Percentiles rank a stretch among this genome's conserved stretches.
These are phyloP conservation scores for Monosporascus sp. DNA, from an alignment of 2,329 filamentous ascomycete species.

Conservation along the genomic window DNA sequence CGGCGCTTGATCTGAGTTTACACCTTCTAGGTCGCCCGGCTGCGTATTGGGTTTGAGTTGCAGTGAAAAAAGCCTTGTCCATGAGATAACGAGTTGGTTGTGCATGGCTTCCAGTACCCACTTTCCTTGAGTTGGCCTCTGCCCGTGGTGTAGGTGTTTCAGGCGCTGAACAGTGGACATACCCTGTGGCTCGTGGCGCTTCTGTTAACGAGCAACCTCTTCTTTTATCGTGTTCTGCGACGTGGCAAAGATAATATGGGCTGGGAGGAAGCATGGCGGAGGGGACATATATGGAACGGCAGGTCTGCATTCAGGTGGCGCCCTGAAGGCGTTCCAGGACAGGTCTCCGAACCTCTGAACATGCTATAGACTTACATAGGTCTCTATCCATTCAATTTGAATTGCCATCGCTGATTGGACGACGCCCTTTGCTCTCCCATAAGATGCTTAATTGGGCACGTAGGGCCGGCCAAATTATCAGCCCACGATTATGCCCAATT, in stretches of 20 bases:
- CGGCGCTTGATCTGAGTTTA: too few species aligned
- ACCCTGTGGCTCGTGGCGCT: neutral
- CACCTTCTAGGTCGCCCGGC: too few species aligned
- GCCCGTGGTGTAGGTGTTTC: neutral
- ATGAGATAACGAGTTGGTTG: too few species aligned
- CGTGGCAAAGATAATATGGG: neutral
- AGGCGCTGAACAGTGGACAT: neutral
- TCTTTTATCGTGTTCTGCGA: neutral
- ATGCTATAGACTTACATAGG: too few species aligned
- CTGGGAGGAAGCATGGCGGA: neutral
- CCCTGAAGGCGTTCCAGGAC: neutral
- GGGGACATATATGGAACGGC: neutral
- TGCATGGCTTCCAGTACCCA: neutral
- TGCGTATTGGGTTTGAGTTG: too few species aligned
- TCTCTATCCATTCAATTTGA: too few species aligned
- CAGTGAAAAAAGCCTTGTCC: too few species aligned
- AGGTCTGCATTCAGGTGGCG: neutral
- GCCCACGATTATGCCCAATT: too few species aligned
- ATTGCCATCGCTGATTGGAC: slow-evolving; percentile 6
- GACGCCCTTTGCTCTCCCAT: slow-evolving; percentile 3
- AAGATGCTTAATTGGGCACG: too few species aligned
- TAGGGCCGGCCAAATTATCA: too few species aligned
- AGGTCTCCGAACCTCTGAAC: too few species aligned
- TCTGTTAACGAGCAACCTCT: neutral
- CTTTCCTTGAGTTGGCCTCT: neutral